Evolutionary conservation across 345 rosid species (phyloP).

Genomic region (Eucalyptus melliodora): DNA sequence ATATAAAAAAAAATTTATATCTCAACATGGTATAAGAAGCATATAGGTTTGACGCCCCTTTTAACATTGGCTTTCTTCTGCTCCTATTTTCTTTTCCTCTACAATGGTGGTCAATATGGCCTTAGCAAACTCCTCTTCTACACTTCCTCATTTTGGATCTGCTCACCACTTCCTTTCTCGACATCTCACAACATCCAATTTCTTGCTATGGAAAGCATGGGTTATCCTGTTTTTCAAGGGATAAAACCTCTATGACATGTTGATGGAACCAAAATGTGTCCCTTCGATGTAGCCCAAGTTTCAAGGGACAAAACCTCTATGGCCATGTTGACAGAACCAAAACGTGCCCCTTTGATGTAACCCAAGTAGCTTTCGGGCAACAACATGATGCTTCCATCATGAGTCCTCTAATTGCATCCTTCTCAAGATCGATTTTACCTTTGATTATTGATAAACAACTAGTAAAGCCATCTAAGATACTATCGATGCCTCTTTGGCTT

Average conservation of each 20-base stretch:
- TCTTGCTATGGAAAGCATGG: not conserved
- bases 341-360: rapidly evolving
- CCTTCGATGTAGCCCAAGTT: not conserved
- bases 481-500: not conserved
- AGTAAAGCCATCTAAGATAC: not conserved
- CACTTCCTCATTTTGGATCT: not conserved
- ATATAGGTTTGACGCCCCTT: rapidly evolving
- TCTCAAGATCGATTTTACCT: rapidly evolving
- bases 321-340: not conserved
- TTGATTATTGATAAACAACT: not conserved
- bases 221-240: not conserved
- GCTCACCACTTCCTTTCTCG: not conserved
- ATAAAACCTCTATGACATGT: not conserved
- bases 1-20: not conserved
- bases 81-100: not conserved
- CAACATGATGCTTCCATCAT: not conserved
- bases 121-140: not conserved
- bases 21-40: rapidly evolving
- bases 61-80: rapidly evolving
- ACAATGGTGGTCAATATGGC: not conserved
- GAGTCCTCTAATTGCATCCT: not conserved
- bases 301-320: not conserved
- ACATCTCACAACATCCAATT: not conserved
- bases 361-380: rapidly evolving
- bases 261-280: not conserved